Evolutionary conservation across 176 grass and related monocot species (phyloP).

Genomic region (Leersia perrieri): DNA sequence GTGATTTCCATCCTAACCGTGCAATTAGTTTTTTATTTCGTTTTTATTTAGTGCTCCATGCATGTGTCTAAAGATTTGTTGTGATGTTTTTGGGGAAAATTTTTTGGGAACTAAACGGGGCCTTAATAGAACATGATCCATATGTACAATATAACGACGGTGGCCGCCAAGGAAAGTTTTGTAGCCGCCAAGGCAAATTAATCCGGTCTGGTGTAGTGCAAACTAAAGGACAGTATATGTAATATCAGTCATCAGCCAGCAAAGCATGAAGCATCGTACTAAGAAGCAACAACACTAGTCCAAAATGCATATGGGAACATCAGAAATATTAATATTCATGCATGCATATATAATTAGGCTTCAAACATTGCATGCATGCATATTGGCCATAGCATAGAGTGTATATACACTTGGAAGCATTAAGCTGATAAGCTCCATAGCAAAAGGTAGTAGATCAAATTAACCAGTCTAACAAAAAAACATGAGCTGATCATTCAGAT

Average conservation of each 20-base stretch:
- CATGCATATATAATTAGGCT: neutral
- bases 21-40: no score
- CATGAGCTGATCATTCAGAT: conserved; percentile 26
- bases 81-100: no score
- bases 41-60: no score
- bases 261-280: neutral
- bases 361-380: conserved; percentile 23
- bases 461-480: conserved; percentile 45
- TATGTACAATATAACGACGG: neutral
- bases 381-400: conserved; percentile 1
- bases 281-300: neutral
- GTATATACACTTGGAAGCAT: conserved; percentile 35
- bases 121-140: neutral
- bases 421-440: conserved; percentile 12
- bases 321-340: neutral
- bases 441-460: conserved; percentile 28
- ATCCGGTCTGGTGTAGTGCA: no score
- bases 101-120: no score
- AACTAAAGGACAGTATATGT: no score
- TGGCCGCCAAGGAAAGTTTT: no score
- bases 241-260: neutral
- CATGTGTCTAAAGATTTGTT: no score
- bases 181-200: no score
- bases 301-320: neutral
- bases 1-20: no score